Base-by-base conservation (phyloP, 805 yeast genomes). In the Ascoidea asiatica region DNA sequence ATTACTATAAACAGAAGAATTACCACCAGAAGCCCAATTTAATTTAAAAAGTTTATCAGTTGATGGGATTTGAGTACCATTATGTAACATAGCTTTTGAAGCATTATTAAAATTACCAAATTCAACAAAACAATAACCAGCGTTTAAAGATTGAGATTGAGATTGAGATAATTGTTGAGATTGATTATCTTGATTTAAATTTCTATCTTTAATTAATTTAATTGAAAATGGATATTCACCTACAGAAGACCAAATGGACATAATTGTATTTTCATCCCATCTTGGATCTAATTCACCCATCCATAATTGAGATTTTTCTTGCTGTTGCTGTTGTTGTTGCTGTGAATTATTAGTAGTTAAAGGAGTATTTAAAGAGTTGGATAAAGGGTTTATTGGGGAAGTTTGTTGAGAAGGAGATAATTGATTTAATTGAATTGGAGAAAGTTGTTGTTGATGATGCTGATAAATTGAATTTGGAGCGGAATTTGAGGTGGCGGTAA, bases 211-310 rank as follows among this genome's bases (percentile, higher is more conserved):
- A 53, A 87, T 84, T 53, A 88, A 63, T 59, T 82, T 86, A 43
- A 87, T 77, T 17, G 55, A 79, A 61, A 65, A 67, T 13, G 62
- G 56, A 19, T 65, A 66, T 50, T 81, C 85, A n/a, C 92, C 87
- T 11, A 80, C 62, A 20, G 70, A 54, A 4, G 70, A 58, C 96
- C 95, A 88, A 40, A 88, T 72, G 47, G 74, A 73, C 42, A 68
- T 69, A 44, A 89, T 72, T 11, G 73, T 65, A 37, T 64, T 59
- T 57, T 88, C 96, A 48, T 82, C 85, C 88, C 95, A 84, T 58
- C 73, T 67, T 7, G 84, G 84, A 52, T 87, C 95, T 40, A 88
- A 63, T 54, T 86, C 96, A 19, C 96, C 97, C 95, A 88, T 89
- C 82, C 89, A 83, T 42, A 83, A 56, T 45, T 65, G 69, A 21